Evolutionary conservation across 306 rosid species (phyloP), one percentile per base, ranked within the genome.

Genomic region (Geum urbanum): DNA sequence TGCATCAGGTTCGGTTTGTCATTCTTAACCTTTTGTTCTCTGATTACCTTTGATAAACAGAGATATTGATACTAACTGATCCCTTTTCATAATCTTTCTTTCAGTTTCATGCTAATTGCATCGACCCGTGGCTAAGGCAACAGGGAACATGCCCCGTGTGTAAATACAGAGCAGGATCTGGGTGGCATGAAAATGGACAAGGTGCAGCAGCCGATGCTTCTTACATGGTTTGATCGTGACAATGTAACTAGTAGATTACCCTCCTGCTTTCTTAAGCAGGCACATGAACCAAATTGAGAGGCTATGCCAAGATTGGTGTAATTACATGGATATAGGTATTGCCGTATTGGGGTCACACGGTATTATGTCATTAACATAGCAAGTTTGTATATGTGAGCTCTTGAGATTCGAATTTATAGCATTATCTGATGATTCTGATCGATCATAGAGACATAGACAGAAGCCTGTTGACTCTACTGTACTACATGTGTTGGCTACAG

Each of bases 121-220:
- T 90, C 16, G 98, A 94, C 69, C 98, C 97, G 0, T 90, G 98
- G 96, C 83, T 94, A 80, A 79, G 88, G 74, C 98, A 94, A 72
- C 98, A 90, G 66, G 98, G 96, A 63, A 91, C 97, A 1, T 94
- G 99, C 78, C 97, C 97, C 4, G 92, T 94, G 24, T 94, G 99
- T 77, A 94, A 91, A 77, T 94, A 78, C 79, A 82, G 89, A 69
- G 96, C 87, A 13, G 96, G 88, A 59, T 70, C 92, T 20, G 88
- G 80, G 35, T 92, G 89, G 98, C 85, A 79, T 20, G 98, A 84
- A 45, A 77, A 71, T 76, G 89, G 78, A 62, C 84, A 76, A 74
- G 83, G 63, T 72, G 89, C 80, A 72, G 88, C 81, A 72, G 68
- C 61, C 11, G 92, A 83, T 68, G 77, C 82, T 65, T 75, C 92